These are phyloP conservation scores for Teunomyces gatunensis DNA, from an alignment of 805 yeast species.

Conservation along the genomic window DNA sequence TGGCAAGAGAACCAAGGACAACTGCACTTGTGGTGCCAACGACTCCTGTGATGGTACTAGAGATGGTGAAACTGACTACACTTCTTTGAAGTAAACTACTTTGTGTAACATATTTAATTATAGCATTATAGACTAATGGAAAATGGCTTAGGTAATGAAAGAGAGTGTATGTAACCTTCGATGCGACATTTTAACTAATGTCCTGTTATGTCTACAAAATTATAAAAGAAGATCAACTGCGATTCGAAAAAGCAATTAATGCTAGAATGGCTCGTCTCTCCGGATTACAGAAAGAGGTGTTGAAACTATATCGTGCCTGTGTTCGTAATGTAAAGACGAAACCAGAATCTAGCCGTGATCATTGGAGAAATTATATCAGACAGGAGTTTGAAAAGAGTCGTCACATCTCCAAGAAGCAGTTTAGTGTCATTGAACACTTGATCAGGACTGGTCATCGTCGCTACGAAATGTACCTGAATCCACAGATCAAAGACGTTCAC, in stretches of 20 bases:
- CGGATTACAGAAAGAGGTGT: slow-evolving; percentile 47
- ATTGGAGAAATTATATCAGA: slow-evolving; percentile 47
- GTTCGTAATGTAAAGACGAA: slow-evolving; percentile 45
- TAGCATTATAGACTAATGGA: slow-evolving; percentile 1
- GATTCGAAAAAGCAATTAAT: background rate
- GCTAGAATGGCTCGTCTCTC: slow-evolving; percentile 35
- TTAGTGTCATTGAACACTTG: slow-evolving; percentile 81
- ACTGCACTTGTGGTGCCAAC: slow-evolving; percentile 55
- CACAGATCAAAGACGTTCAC: slow-evolving; percentile 68
- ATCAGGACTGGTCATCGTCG: slow-evolving; percentile 72
- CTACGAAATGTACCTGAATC: slow-evolving; percentile 67
- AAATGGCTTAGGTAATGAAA: background rate
- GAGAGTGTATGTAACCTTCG: background rate
- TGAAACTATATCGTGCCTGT: slow-evolving; percentile 49
- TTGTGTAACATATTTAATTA: background rate
- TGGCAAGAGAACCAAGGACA: slow-evolving; percentile 52
- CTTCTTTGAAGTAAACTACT: slow-evolving; percentile 31
- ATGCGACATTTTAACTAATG: background rate
- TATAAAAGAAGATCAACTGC: background rate
- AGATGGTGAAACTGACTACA: slow-evolving; percentile 62
- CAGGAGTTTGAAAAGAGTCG: slow-evolving; percentile 62
- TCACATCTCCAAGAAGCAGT: slow-evolving; percentile 68
- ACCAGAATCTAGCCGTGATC: slow-evolving; percentile 44
- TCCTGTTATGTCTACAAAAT: background rate
- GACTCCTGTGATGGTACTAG: slow-evolving; percentile 26